Base-by-base conservation (phyloP, 495 filamentous ascomycete species). In the Acidiella bohemica region DNA sequence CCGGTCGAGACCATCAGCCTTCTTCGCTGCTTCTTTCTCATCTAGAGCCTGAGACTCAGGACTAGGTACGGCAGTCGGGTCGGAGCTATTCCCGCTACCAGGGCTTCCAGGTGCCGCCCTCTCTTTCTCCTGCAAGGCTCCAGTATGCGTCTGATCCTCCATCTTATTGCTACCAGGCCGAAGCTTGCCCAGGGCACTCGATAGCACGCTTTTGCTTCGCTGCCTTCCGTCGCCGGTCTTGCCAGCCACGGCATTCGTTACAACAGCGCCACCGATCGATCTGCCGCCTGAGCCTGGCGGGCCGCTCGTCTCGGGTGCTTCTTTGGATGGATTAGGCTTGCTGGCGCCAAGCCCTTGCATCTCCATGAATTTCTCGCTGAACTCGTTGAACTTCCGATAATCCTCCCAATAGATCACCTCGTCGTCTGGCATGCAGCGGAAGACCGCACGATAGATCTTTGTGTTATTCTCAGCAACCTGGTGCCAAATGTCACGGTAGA, bases 401-500 rank as follows among this genome's bases (percentile, higher is more conserved):
- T 90, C 83, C 49, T 80, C 78, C 90, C 90, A 97, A 36, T 74
- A 82, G 45, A 78, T 81, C 46, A 92, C 92, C 51, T 94, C 84
- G 39, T 73, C 92, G 54, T 97, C 90, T 1, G 90, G 90, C 82
- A 88, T 88, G 60, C 85, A 93, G 33, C 92, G 77, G 67, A 97
- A 97, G 11, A 97, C 90, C 40, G 78, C 74, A 19, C 92, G 78
- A 63, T 78, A 97, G 24, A 97, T 70, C 45, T 84, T 81, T 5
- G 90, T 94, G 57, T 97, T 97, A 60, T 95, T 95, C 34, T 81
- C 78, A 6, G 90, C 90, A 28, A 85, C 75, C n/a, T 72, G 63
- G 46, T 76, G 76, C 90, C 90, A 97, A 1, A 79, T 77, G 47
- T 93, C 84, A 31, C 84, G 71, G 53, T 80, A 88, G 62, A 95